phyloP scores from a whole-genome alignment of 805 yeast species.

The Geotrichum ghanense region DNA sequence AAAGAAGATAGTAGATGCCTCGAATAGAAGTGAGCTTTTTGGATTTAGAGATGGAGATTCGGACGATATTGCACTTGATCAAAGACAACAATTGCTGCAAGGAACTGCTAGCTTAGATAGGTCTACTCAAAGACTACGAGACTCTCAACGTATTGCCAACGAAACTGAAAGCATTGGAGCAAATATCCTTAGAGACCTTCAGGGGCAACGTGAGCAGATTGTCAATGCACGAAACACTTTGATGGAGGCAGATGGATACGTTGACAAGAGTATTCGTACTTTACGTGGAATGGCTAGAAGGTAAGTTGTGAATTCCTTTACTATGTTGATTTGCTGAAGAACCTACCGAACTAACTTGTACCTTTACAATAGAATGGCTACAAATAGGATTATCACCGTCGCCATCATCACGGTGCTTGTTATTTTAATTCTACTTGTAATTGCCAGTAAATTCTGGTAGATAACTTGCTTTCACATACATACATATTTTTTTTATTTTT shows the following conservation, averaged over 20 bases:
- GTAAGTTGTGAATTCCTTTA: slow-evolving; percentile 7
- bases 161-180: slow-evolving; percentile 93
- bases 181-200: slow-evolving; percentile 72
- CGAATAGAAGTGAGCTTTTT: slow-evolving; percentile 62
- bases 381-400: slow-evolving; percentile 80
- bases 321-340: neutral
- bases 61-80: slow-evolving; percentile 39
- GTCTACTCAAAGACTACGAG: slow-evolving; percentile 71
- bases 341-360: neutral
- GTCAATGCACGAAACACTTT: slow-evolving; percentile 76
- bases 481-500: too few species aligned
- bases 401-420: slow-evolving; percentile 85
- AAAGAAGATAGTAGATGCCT: slow-evolving; percentile 50
- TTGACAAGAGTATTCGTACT: slow-evolving; percentile 80
- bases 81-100: slow-evolving; percentile 68
- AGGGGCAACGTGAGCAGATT: slow-evolving; percentile 90
- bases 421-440: slow-evolving; percentile 66
- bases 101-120: slow-evolving; percentile 75
- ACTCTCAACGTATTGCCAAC: slow-evolving; percentile 78
- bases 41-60: slow-evolving; percentile 37
- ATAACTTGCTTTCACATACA: too few species aligned
- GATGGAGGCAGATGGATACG: slow-evolving; percentile 83
- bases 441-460: slow-evolving; percentile 69
- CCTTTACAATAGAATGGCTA: slow-evolving; percentile 48
- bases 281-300: slow-evolving; percentile 79